These are phyloP conservation scores for Detonula confervacea DNA, from an alignment of 352 stramenopile species.

Conservation along the genomic window DNA sequence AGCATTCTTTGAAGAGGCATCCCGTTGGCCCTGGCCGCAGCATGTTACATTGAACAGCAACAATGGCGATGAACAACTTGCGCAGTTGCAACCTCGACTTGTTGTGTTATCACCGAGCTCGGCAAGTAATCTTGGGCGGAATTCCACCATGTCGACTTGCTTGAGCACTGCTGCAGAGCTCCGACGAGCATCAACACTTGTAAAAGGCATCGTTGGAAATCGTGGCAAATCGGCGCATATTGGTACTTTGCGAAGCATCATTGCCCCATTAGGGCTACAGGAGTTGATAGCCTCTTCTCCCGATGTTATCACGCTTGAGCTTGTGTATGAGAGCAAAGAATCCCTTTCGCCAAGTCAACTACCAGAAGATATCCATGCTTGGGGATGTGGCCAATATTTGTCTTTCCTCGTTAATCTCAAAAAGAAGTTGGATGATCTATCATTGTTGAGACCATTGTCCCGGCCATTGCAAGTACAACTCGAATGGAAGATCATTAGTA, in stretches of 20 bases:
- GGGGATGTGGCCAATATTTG: slow-evolving; percentile 8
- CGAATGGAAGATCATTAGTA: slow-evolving; percentile 12
- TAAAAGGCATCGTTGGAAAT: neutral
- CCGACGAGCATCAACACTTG: slow-evolving; percentile 8
- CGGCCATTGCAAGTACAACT: neutral
- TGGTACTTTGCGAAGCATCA: slow-evolving; percentile 9
- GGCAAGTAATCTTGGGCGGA: slow-evolving; percentile 6
- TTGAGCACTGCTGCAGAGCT: slow-evolving; percentile 13
- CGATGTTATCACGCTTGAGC: slow-evolving; percentile 7
- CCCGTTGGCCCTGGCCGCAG: slow-evolving; percentile 23
- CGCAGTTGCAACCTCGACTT: neutral
- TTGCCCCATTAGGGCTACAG: slow-evolving; percentile 1
- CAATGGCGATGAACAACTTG: neutral
- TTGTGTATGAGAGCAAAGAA: neutral
- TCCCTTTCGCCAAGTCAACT: neutral
- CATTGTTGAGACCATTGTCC: neutral
- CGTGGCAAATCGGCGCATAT: neutral
- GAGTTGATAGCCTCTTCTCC: slow-evolving; percentile 15
- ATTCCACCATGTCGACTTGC: slow-evolving; percentile 19
- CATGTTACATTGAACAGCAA: slow-evolving; percentile 17
- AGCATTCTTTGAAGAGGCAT: slow-evolving; percentile 28
- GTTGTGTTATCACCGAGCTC: slow-evolving; percentile 11
- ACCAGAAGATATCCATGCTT: slow-evolving; percentile 7
- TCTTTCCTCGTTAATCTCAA: slow-evolving; percentile 9
- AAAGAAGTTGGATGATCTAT: slow-evolving; percentile 9